Evolutionary conservation across 352 stramenopile species (phyloP), one percentile per base, ranked within the genome.

Genomic region (Thraustochytrium striatum): DNA sequence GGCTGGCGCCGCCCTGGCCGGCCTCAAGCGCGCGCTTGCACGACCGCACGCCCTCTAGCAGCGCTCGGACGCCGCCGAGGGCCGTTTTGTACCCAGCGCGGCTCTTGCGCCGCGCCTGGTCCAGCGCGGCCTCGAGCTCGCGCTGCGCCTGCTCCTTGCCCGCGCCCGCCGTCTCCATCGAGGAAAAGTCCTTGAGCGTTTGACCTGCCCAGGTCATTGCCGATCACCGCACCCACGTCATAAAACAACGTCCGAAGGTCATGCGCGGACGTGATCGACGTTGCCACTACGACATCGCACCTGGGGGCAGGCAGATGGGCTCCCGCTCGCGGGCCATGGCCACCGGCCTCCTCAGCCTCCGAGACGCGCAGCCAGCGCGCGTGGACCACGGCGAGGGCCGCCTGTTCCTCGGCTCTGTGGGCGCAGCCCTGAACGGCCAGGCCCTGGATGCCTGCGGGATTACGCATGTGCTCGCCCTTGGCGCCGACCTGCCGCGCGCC

Each of bases 401-500:
- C 16, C 47, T 75, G 41, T 25, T 62, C 43, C 3, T 75, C 19
- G 65, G 65, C 28, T 75, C 65, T 11, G 52, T 75, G 19, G 65
- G 65, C 65, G 65, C 65, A 7, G 65, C 65, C 32, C 5, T 9
- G 19, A 7, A 32, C 28, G 19, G 44, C 16, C 41, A 75, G 25
- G 30, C 16, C 0, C 50, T 75, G 28, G 8, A 9, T 5, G 30
- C 13, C 5, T 7, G 5, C 30, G 16, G 13, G 5, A 25, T 75
- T 21, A 75, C 65, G 25, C 65, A 75, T 28, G 65, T 75, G 16
- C 19, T 75, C 5, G 44, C 44, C 25, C 41, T 75, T 5, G 65
- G 59, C 2, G 11, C 19, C 0, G 52, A 25, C 11, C 47, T 62
- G 43, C 32, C 16, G 0, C 25, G 39, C 8, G 32, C n/a, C 43